Conservation (phyloP, 345 rosid genomes). For the Hibiscus tridactylites region DNA sequence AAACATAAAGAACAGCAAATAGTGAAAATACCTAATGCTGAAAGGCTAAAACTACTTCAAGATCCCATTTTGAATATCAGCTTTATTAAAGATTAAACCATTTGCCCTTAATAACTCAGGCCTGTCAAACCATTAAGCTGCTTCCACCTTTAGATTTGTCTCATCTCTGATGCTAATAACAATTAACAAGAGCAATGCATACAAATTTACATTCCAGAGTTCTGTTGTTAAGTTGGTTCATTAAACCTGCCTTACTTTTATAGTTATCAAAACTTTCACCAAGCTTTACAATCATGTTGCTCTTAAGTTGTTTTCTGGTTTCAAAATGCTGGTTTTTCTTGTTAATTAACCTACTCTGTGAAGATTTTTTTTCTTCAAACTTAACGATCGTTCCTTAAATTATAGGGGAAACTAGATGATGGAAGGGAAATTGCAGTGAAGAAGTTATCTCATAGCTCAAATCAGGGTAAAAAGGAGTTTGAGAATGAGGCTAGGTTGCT, state of each 20-base stretch:
- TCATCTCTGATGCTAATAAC: background rate
- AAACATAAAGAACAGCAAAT: background rate
- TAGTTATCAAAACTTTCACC: background rate
- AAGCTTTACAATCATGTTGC: background rate
- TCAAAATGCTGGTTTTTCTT: background rate
- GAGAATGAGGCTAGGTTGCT: slow-evolving; percentile 80
- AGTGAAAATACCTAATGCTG: background rate
- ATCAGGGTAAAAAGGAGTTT: slow-evolving; percentile 84
- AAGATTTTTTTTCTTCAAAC: background rate
- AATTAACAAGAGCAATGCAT: background rate
- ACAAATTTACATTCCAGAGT: background rate
- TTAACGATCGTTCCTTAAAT: slow-evolving; percentile 11
- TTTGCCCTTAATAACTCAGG: background rate
- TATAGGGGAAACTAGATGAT: slow-evolving; percentile 70
- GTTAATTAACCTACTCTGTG: slow-evolving; percentile 4
- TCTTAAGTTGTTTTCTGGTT: slow-evolving; percentile 1
- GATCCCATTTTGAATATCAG: background rate
- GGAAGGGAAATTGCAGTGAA: slow-evolving; percentile 98
- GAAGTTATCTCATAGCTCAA: slow-evolving; percentile 66
- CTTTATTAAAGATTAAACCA: background rate
- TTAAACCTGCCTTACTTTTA: background rate
- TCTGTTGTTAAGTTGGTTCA: background rate
- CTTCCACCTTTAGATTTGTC: background rate
- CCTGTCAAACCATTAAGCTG: background rate
- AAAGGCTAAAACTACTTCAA: background rate